Percentiles rank a stretch among this genome's conserved stretches.
These are phyloP conservation scores for Botryobasidium botryosum DNA, from an alignment of 768 basidiomycete genomes.

Conservation along the genomic window DNA sequence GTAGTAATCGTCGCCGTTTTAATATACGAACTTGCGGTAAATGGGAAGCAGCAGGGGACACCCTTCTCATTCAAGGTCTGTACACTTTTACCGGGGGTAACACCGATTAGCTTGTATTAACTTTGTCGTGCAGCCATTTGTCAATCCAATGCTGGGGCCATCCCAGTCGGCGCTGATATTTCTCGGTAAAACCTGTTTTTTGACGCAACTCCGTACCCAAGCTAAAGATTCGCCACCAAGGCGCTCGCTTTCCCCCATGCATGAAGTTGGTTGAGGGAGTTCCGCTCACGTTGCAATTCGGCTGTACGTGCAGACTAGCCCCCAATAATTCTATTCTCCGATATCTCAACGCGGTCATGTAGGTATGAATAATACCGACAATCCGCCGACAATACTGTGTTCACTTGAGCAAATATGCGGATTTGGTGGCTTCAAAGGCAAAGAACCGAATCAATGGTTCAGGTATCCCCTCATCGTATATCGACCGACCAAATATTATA, in stretches of 20 bases:
- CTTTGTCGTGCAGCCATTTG: constrained; percentile 36
- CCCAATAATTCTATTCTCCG: neutral
- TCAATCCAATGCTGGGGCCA: constrained; percentile 88
- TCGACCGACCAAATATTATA: neutral
- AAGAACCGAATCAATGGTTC: constrained; percentile 38
- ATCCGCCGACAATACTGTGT: constrained; percentile 53
- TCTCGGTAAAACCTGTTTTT: constrained; percentile 42
- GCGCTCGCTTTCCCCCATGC: constrained; percentile 81
- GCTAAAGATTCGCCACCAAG: constrained; percentile 22
- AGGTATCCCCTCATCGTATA: constrained; percentile 21
- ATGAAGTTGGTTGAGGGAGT: constrained; percentile 57
- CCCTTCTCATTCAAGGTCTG: constrained; percentile 71
- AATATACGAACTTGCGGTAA: constrained; percentile 72
- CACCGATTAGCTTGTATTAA: neutral
- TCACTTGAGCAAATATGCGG: constrained; percentile 72
- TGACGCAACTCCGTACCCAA: too few species aligned
- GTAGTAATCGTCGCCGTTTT: constrained; percentile 53
- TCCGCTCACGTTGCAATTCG: constrained; percentile 35
- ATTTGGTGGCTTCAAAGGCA: constrained; percentile 51
- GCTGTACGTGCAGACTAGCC: constrained; percentile 30
- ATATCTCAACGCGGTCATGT: constrained; percentile 2
- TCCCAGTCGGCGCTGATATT: constrained; percentile 68
- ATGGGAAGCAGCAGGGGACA: constrained; percentile 57
- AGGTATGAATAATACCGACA: constrained; percentile 76
- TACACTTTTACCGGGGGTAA: neutral